Evolutionary conservation across 2,329 filamentous ascomycete genomes (phyloP), one percentile per base, ranked within the genome.

Genomic region (Stromatinia cepivora): DNA sequence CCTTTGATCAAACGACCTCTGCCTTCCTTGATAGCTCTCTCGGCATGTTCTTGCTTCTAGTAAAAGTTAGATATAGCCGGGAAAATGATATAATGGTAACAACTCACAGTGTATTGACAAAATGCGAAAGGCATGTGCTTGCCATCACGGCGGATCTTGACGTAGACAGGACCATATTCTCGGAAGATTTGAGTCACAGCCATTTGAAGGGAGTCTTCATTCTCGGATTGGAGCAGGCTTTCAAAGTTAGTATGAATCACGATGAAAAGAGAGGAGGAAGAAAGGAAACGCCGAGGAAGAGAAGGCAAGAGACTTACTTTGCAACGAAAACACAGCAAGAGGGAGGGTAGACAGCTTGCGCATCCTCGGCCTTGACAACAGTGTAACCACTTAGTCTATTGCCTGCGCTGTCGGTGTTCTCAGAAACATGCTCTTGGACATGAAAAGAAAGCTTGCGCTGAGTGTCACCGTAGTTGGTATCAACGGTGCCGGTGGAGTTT

Each of bases 41-140:
- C 76, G 1, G 88, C 87, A 75, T 87, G 80, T 0, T 80, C 76
- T 45, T 82, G 79, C 17, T 80, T 82, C 86, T 88, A 48, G 22
- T 42, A 3, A 13, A 25, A 45, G 69, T 82, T 66, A 81, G 76
- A 62, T 13, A 42, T 28, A 22, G 31, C 5, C 4, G 45, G 20
- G 36, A 59, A 57, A n/a, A 54, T 20, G n/a, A 46, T 20, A 28
- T 8, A 15, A 48, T 34, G 42, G 7, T n/a, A 36, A 42, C 50
- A 36, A 79, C 84, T 81, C 76, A 88, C 87, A 2, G 85, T 88
- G 74, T 82, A 90, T 74, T 90, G 88, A 31, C 83, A 84, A 73
- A 90, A 90, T 0, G 87, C 87, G 75, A 87, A 88, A 0, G 88
- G 88, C 85, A 90, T 88, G 52, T 85, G 81, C 66, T 85, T 82